These are phyloP conservation scores for Yamadazyma friedrichii DNA, from an alignment of 1,139 yeast genomes.

Conservation along the genomic window DNA sequence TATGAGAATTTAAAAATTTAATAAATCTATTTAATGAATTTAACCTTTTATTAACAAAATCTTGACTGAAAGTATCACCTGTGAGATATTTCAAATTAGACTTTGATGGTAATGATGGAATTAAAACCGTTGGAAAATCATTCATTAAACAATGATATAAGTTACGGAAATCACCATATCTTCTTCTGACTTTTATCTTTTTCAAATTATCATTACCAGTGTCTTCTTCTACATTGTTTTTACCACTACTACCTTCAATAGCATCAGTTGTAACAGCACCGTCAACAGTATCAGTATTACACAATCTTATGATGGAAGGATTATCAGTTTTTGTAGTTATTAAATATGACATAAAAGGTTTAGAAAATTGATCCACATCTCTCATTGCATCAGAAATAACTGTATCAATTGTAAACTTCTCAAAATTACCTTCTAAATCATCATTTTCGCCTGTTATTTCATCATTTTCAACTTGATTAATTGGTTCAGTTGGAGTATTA, in stretches of 20 bases:
- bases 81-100: slow-evolving; percentile 87
- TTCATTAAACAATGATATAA: slow-evolving; percentile 69
- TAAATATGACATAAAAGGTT: slow-evolving; percentile 78
- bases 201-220: background rate
- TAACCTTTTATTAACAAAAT: slow-evolving; percentile 83
- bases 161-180: slow-evolving; percentile 81
- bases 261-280: slow-evolving; percentile 6
- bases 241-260: slow-evolving; percentile 18
- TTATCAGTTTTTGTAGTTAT: slow-evolving; percentile 61
- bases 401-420: slow-evolving; percentile 31
- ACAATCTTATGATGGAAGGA: slow-evolving; percentile 39
- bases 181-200: slow-evolving; percentile 58
- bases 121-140: slow-evolving; percentile 81
- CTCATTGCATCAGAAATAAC: slow-evolving; percentile 72
- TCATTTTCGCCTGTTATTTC: background rate
- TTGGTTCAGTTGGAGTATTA: background rate
- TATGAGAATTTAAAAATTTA: slow-evolving; percentile 71
- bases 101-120: slow-evolving; percentile 95
- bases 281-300: slow-evolving; percentile 10
- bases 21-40: slow-evolving; percentile 78
- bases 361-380: slow-evolving; percentile 72
- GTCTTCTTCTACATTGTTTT: no score
- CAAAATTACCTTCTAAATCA: slow-evolving; percentile 14
- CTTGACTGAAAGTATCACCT: slow-evolving; percentile 84
- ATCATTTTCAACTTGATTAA: no score